Conservation (phyloP, 208 protist genomes). For the Zelonia costaricensis region DNA sequence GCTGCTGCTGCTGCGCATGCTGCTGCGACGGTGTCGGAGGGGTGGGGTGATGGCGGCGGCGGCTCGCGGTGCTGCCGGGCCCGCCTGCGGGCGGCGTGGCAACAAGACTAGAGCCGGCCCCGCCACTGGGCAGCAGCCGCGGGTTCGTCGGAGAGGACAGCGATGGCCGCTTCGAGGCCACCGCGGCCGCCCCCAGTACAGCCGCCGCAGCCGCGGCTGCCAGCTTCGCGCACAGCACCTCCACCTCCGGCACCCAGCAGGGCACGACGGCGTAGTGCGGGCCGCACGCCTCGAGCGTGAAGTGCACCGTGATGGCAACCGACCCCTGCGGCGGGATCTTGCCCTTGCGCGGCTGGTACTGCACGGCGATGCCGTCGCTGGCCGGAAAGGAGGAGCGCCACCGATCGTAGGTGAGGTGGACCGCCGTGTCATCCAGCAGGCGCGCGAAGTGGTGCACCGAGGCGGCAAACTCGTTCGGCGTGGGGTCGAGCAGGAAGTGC, state of each 20-base stretch:
- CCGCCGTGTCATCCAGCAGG: not conserved
- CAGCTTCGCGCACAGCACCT: conserved; percentile 14
- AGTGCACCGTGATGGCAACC: conserved; percentile 57
- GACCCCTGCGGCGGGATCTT: conserved; percentile 45
- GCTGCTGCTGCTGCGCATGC: too few species aligned
- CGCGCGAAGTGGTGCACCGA: conserved; percentile 12
- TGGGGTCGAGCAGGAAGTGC: conserved; percentile 78
- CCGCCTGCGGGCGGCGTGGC: too few species aligned
- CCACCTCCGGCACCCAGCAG: conserved; percentile 75
- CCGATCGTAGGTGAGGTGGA: conserved; percentile 18
- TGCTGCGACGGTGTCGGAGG: too few species aligned
- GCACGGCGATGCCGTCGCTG: conserved; percentile 45
- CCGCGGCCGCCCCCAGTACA: not conserved
- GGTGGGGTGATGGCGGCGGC: too few species aligned
- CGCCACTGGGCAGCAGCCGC: not conserved
- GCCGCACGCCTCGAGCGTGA: conserved; percentile 58
- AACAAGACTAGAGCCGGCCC: too few species aligned
- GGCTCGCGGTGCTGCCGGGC: too few species aligned
- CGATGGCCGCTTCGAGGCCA: conserved; percentile 6
- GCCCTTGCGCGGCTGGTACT: conserved; percentile 69
- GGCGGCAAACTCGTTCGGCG: conserved; percentile 33
- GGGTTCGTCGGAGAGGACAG: not conserved
- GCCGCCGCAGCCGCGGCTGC: conserved; percentile 10
- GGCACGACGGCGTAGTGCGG: conserved; percentile 47
- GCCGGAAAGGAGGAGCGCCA: conserved; percentile 30